These are phyloP conservation scores for Talaromyces nanjingensis DNA, from an alignment of 495 filamentous ascomycete genomes.

Conservation along the genomic window DNA sequence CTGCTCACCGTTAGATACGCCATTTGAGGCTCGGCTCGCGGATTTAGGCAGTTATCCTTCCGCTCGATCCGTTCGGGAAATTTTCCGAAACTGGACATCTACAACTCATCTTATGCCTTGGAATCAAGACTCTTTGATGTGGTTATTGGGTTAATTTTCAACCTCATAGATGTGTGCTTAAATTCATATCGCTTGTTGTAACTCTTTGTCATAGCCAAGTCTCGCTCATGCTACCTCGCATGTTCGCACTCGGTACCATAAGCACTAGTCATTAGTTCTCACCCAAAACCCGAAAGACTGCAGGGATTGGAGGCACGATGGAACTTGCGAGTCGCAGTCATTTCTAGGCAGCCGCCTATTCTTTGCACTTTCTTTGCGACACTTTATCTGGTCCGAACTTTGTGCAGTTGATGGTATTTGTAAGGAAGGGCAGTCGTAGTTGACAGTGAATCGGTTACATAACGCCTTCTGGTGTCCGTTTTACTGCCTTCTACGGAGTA, in stretches of 20 bases:
- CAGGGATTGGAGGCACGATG: neutral
- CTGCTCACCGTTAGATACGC: neutral
- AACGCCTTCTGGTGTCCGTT: too few species aligned
- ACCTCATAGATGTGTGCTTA: neutral
- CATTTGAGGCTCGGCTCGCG: neutral
- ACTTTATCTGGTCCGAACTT: too few species aligned
- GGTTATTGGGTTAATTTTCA: neutral
- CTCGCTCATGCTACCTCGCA: neutral
- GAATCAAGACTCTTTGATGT: neutral
- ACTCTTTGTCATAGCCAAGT: neutral
- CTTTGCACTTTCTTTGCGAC: too few species aligned
- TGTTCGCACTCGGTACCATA: neutral
- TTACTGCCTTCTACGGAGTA: too few species aligned
- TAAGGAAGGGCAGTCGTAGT: too few species aligned
- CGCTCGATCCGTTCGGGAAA: neutral
- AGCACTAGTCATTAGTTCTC: neutral
- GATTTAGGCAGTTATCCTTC: neutral
- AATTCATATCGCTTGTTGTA: neutral
- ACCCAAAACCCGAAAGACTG: neutral
- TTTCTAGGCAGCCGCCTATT: too few species aligned
- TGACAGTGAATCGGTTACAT: too few species aligned
- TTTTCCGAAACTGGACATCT: neutral
- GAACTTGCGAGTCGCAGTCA: too few species aligned
- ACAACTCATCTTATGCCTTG: neutral
- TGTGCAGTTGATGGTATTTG: too few species aligned